Percentiles rank a stretch among this genome's conserved stretches.
These are phyloP conservation scores for Boletus pseudopeckii DNA, from an alignment of 768 basidiomycete species.

Conservation along the genomic window DNA sequence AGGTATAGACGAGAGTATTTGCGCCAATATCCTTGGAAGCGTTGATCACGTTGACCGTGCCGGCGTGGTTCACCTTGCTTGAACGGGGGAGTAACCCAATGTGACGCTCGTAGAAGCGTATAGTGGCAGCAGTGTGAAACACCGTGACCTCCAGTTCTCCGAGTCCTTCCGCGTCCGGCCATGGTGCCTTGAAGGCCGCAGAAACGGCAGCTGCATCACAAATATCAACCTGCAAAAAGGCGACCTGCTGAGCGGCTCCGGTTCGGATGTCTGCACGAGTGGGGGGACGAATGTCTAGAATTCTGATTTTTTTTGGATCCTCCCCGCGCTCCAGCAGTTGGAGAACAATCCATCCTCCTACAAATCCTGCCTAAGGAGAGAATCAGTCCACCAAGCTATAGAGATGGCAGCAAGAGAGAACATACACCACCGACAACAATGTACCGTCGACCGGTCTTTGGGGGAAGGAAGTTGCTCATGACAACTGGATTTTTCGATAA, in stretches of 20 bases:
- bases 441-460: constrained; percentile 69
- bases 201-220: constrained; percentile 50
- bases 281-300: constrained; percentile 66
- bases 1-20: constrained; percentile 62
- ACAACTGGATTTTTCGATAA: constrained; percentile 35
- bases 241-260: constrained; percentile 48
- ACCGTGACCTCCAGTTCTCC: constrained; percentile 49
- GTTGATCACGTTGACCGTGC: constrained; percentile 64
- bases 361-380: constrained; percentile 56
- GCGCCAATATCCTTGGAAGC: constrained; percentile 56
- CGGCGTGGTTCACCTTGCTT: constrained; percentile 58
- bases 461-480: constrained; percentile 50
- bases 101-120: constrained; percentile 73
- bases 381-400: not conserved
- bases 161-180: constrained; percentile 44
- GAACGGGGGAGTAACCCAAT: constrained; percentile 50
- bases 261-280: constrained; percentile 52
- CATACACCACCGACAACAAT: constrained; percentile 74
- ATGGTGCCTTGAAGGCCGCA: constrained; percentile 61
- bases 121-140: constrained; percentile 75
- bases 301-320: constrained; percentile 57
- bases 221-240: constrained; percentile 60
- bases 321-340: constrained; percentile 70
- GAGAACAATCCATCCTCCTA: constrained; percentile 75
- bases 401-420: constrained; percentile 8